Base-by-base conservation (phyloP, 148 eudicot species). In the Vaccinium macrocarpon region DNA sequence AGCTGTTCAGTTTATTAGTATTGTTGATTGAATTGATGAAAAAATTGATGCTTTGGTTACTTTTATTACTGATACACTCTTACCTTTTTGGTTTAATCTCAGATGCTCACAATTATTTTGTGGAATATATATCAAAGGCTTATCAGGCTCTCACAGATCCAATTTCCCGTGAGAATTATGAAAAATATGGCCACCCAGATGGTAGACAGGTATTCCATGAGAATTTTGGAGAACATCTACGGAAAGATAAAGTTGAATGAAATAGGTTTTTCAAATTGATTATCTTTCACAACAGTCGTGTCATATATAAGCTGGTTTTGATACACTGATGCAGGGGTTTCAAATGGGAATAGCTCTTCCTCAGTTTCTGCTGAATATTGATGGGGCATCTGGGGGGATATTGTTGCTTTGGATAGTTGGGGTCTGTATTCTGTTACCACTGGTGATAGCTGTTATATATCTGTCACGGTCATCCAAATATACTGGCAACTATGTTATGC, bases 121-220 rank as follows among this genome's bases (percentile, higher is more conserved):
- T 97, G 85, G 99, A 97, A 84, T 92, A 42, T 81, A 93, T 97
- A 83, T 88, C 99, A 53, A 97, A 97, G 87, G 99, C 99, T 51
- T 95, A 97, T 86, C 98, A 97, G 85, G 98, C 99, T 82, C 89
- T 97, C 85, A 95, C 98, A 7, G 98, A 97, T 90, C 98, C 99
- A 46, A 78, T 93, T 81, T 92, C 99, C 56, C 93, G 97, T 76
- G 99, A 96, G 85, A 96, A 96, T 87, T 96, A 79, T 88, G 99
- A 93, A 87, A 97, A 97, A 88, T 97, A 97, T 87, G 99, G 99
- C 84, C 99, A 97, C 89, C 99, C 99, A 27, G 98, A 97, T 92
- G 99, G 99, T 78, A 92, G 98, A 82, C 98, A 97, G 96, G 99
- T 97, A 91, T 71, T 57, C 73, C 38, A 4, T 68, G 73, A 68